These are phyloP conservation scores for Kwoniella heveanensis DNA, from an alignment of 768 basidiomycete genomes.

Conservation along the genomic window DNA sequence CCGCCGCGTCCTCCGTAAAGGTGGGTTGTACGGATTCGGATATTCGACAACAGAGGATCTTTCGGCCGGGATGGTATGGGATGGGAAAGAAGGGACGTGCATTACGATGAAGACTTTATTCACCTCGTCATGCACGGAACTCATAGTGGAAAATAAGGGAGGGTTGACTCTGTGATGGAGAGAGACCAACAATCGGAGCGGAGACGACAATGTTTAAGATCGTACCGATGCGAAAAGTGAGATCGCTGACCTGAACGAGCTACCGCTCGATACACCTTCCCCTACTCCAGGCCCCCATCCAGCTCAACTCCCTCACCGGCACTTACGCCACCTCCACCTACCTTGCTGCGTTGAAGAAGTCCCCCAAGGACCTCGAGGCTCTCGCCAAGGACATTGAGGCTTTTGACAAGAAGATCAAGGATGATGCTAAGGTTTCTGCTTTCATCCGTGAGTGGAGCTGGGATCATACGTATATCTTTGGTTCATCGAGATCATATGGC, in stretches of 20 bases:
- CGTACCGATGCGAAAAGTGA: not conserved
- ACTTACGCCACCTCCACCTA: constrained; percentile 56
- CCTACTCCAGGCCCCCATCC: constrained; percentile 50
- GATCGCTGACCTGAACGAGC: too few relatives aligned
- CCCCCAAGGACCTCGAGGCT: constrained; percentile 76
- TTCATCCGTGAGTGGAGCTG: constrained; percentile 63
- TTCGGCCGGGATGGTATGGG: not conserved
- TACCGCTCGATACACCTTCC: too few relatives aligned
- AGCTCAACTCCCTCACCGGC: constrained; percentile 56
- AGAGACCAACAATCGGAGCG: too few relatives aligned
- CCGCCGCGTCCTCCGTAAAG: constrained; percentile 50
- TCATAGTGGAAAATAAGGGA: too few relatives aligned
- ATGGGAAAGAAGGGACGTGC: too few relatives aligned
- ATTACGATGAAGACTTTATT: too few relatives aligned
- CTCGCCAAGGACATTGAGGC: constrained; percentile 79
- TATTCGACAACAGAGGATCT: not conserved
- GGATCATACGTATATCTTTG: too few relatives aligned
- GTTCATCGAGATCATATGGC: too few relatives aligned
- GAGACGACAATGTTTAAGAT: not conserved
- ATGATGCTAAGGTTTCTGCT: constrained; percentile 65
- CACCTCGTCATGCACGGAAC: too few relatives aligned
- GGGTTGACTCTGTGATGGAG: too few relatives aligned
- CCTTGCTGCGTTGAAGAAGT: constrained; percentile 66
- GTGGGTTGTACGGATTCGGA: constrained; percentile 41
- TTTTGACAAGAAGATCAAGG: constrained; percentile 71